phyloP scores from a whole-genome alignment of 176 grass and related monocot genomes.

The Oryza coarctata region DNA sequence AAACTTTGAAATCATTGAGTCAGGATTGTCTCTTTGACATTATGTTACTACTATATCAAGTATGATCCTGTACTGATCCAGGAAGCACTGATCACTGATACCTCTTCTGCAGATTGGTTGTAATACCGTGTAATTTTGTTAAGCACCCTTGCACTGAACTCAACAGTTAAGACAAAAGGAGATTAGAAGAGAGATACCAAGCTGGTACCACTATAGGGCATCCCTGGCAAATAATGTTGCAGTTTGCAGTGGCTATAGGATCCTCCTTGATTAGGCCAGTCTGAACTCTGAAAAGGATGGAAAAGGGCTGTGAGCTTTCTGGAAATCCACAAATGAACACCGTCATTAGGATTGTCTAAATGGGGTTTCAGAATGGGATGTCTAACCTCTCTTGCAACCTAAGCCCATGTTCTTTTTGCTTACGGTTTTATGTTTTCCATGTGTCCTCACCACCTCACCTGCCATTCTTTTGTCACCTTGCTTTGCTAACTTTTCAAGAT shows the following conservation, averaged over 20 bases:
- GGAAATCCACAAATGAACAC: constrained; percentile 37
- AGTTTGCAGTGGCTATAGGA: neutral
- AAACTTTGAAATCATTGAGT: neutral
- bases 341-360: constrained; percentile 35
- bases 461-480: constrained; percentile 42
- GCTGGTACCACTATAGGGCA: neutral
- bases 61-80: neutral
- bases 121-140: neutral
- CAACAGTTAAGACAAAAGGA: neutral
- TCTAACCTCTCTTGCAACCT: constrained; percentile 19
- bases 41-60: neutral
- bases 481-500: constrained; percentile 51
- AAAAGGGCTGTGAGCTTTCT: constrained; percentile 25
- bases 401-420: constrained; percentile 22
- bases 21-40: constrained; percentile 23
- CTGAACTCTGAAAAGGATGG: constrained; percentile 29
- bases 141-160: neutral
- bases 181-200: neutral
- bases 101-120: neutral
- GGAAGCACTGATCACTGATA: neutral
- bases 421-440: constrained; percentile 38
- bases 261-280: constrained; percentile 31
- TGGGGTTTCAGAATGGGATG: constrained; percentile 30
- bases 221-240: neutral
- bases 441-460: constrained; percentile 29